Evolutionary conservation across 768 basidiomycete genomes (phyloP).

Genomic region (Boletus sp.): DNA sequence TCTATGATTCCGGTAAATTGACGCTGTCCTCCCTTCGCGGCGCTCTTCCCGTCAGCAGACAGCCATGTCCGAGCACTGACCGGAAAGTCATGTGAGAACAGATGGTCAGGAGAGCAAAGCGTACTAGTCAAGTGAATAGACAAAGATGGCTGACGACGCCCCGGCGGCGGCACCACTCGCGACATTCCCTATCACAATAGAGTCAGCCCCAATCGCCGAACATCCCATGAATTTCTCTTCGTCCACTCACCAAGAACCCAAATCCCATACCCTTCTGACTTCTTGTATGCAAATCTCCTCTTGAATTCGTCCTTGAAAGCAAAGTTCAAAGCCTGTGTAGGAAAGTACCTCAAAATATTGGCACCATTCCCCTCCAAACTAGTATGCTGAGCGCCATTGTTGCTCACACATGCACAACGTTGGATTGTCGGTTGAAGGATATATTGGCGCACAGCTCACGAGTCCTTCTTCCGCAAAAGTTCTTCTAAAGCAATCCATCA

Average conservation of each 20-base stretch:
- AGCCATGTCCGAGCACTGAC: slow-evolving; percentile 44
- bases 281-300: slow-evolving; percentile 36
- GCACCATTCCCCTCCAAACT: slow-evolving; percentile 47
- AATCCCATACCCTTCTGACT: slow-evolving; percentile 34
- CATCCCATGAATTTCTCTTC: neutral
- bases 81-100: neutral
- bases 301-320: slow-evolving; percentile 49
- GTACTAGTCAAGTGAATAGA: slow-evolving; percentile 47
- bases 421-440: neutral
- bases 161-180: slow-evolving; percentile 45
- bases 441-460: slow-evolving; percentile 31
- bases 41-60: slow-evolving; percentile 39
- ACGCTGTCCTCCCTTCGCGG: slow-evolving; percentile 37
- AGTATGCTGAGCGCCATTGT: slow-evolving; percentile 13
- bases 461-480: slow-evolving; percentile 39
- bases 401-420: no score
- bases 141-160: slow-evolving; percentile 41
- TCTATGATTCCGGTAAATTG: slow-evolving; percentile 43
- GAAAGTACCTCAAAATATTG: slow-evolving; percentile 46
- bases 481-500: slow-evolving; percentile 35
- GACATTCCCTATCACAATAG: slow-evolving; percentile 35
- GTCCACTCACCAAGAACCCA: slow-evolving; percentile 35
- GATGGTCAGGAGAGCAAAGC: neutral
- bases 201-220: neutral
- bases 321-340: slow-evolving; percentile 46